Percentiles rank a stretch among this genome's conserved stretches.
These are phyloP conservation scores for Raffaelea albimanens DNA, from an alignment of 2,329 filamentous ascomycete genomes.

Conservation along the genomic window DNA sequence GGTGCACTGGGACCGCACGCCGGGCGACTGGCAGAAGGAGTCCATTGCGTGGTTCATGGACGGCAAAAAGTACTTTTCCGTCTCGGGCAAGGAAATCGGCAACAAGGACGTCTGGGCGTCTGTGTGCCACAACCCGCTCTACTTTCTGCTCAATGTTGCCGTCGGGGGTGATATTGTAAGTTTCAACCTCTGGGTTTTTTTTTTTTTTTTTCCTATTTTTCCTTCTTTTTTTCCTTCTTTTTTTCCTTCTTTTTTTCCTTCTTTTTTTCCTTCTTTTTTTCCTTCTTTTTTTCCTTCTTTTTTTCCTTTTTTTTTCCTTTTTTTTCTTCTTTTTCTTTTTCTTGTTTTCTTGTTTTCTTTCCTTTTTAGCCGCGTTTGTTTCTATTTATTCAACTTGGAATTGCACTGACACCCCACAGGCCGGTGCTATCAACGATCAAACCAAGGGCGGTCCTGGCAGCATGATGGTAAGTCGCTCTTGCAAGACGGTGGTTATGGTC, in stretches of 20 bases:
- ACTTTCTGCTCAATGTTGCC: slow-evolving; percentile 38
- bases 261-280: too few species aligned
- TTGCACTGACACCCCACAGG: too few species aligned
- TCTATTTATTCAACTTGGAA: too few species aligned
- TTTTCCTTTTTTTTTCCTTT: too few species aligned
- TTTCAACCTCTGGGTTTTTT: slow-evolving; percentile 1
- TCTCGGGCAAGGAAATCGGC: slow-evolving; percentile 31
- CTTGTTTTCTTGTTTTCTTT: too few species aligned
- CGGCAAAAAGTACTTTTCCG: slow-evolving; percentile 30
- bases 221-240: background rate
- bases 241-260: background rate
- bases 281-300: too few species aligned
- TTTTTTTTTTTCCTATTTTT: background rate
- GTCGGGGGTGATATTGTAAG: slow-evolving; percentile 31
- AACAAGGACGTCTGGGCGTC: slow-evolving; percentile 34
- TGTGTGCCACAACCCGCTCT: slow-evolving; percentile 31
- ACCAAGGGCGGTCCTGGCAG: too few species aligned
- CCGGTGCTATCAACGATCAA: too few species aligned
- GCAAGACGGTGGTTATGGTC: too few species aligned
- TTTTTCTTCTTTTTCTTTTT: too few species aligned
- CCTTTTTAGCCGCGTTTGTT: too few species aligned
- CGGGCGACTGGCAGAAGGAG: slow-evolving; percentile 33
- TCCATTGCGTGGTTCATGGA: slow-evolving; percentile 40
- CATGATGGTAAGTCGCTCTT: too few species aligned
- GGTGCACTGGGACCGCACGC: slow-evolving; percentile 35